Conservation (phyloP, 441 rosid genomes). For the Theobroma grandiflorum region DNA sequence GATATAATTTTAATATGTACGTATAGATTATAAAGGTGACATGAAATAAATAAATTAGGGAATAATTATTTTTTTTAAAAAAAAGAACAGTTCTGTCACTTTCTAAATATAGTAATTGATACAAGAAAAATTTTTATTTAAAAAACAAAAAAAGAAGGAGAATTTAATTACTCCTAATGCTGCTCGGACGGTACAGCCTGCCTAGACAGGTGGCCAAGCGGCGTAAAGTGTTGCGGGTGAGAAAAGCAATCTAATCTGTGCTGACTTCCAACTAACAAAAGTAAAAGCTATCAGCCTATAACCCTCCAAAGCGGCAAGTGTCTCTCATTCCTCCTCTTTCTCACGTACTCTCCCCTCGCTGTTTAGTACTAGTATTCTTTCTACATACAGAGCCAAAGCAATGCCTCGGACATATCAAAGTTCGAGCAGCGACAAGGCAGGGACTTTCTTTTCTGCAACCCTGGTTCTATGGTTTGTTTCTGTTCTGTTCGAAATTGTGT, state of each 20-base stretch:
- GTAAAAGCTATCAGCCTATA: background rate
- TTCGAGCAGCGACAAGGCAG: slow-evolving; percentile 40
- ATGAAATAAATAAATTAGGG: no score
- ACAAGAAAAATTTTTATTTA: no score
- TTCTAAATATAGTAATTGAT: no score
- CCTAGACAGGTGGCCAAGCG: background rate
- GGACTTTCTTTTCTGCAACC: slow-evolving; percentile 73
- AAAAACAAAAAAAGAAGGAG: no score
- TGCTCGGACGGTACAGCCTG: no score
- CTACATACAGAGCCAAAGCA: background rate
- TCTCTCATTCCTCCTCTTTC: background rate
- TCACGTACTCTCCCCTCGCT: background rate
- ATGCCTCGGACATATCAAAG: slow-evolving; percentile 17
- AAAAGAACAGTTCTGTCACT: no score
- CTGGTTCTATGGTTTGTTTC: slow-evolving; percentile 84
- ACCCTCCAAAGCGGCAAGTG: background rate
- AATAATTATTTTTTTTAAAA: no score
- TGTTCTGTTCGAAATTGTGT: slow-evolving; percentile 71
- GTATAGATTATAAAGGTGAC: no score
- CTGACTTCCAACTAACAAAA: background rate
- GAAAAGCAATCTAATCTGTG: background rate
- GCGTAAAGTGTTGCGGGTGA: slow-evolving; percentile 9
- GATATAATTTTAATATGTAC: no score
- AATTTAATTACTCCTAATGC: no score
- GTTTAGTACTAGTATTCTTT: background rate